phyloP scores from a whole-genome alignment of 164 flowering plant species.

The Piper betle region DNA sequence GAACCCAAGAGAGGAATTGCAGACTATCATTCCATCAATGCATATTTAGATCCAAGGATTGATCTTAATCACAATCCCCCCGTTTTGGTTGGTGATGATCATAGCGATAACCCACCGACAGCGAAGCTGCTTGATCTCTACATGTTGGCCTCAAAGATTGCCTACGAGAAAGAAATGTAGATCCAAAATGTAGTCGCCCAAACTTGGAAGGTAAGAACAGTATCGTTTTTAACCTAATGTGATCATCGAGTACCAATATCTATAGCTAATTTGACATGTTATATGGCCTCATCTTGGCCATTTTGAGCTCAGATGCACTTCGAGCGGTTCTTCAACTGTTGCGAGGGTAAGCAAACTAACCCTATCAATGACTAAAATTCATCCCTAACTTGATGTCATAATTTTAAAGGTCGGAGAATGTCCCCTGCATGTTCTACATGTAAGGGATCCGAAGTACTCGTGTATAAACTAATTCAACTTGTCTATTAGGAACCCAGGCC shows the following conservation, averaged over 20 bases:
- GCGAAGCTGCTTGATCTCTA: slow-evolving; percentile 13
- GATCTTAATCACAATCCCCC: slow-evolving; percentile 9
- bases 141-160: slow-evolving; percentile 34
- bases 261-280: too few species aligned
- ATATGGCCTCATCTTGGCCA: neutral
- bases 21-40: slow-evolving; percentile 7
- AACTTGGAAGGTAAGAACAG: slow-evolving; percentile 31
- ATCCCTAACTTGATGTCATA: too few species aligned
- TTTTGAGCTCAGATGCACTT: slow-evolving; percentile 22
- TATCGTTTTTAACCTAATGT: too few species aligned
- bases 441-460: too few species aligned
- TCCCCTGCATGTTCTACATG: too few species aligned
- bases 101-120: neutral
- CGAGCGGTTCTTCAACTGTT: slow-evolving; percentile 19
- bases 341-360: slow-evolving; percentile 21
- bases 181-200: slow-evolving; percentile 14
- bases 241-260: too few species aligned
- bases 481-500: slow-evolving; percentile 1
- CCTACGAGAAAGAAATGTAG: slow-evolving; percentile 31
- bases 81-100: neutral
- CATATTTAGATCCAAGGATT: slow-evolving; percentile 8
- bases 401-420: too few species aligned
- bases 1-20: slow-evolving; percentile 6
- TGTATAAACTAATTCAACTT: neutral
- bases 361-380: neutral